These are phyloP conservation scores for Raphanus raphanistrum DNA, from an alignment of 345 rosid genomes.

Conservation along the genomic window DNA sequence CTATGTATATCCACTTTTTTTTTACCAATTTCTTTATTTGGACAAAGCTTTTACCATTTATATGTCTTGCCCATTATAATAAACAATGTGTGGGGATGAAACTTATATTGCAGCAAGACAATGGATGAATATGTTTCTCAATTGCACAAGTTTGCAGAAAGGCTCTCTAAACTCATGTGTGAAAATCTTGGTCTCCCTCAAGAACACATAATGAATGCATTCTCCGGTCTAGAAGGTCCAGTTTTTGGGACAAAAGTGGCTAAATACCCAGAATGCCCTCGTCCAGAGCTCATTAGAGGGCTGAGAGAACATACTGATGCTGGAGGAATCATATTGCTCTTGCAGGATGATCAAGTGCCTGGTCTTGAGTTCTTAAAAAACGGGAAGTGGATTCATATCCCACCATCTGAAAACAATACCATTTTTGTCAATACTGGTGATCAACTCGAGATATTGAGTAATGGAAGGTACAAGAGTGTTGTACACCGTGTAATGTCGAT, in stretches of 20 bases:
- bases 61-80: background rate
- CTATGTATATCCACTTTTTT: background rate
- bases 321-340: constrained; percentile 82
- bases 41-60: background rate
- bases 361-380: constrained; percentile 86
- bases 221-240: constrained; percentile 68
- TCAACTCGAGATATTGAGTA: constrained; percentile 81
- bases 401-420: constrained; percentile 81
- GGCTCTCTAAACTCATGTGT: constrained; percentile 64
- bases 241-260: constrained; percentile 90
- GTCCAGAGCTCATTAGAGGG: constrained; percentile 79
- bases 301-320: constrained; percentile 90
- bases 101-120: constrained; percentile 53
- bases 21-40: background rate
- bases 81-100: background rate
- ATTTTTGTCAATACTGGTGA: constrained; percentile 80
- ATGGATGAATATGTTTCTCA: constrained; percentile 73
- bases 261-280: constrained; percentile 72
- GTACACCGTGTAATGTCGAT: constrained; percentile 78
- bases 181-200: constrained; percentile 75
- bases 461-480: constrained; percentile 74
- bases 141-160: constrained; percentile 63
- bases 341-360: constrained; percentile 88
- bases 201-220: constrained; percentile 51
- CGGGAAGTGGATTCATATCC: constrained; percentile 72